Conservation (phyloP, 768 basidiomycete species). For the Kwoniella newhampshirensis region DNA sequence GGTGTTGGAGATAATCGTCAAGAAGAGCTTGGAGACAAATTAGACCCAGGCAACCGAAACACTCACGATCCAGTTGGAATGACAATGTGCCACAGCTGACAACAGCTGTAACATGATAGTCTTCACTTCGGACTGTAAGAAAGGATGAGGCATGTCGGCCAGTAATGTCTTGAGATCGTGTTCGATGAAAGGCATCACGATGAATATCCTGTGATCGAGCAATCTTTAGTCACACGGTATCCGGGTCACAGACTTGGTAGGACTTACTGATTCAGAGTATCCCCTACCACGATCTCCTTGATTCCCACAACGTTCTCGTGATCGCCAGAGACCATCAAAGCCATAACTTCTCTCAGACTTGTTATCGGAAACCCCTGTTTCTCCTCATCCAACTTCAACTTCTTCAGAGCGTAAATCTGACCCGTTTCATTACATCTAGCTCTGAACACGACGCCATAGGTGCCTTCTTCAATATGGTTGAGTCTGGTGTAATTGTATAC, state of each 20-base stretch:
- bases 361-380: constrained; percentile 99
- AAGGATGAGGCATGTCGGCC: constrained; percentile 91
- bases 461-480: constrained; percentile 98
- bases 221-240: not conserved
- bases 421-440: constrained; percentile 91
- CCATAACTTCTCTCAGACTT: constrained; percentile 87
- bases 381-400: constrained; percentile 96
- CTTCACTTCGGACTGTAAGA: constrained; percentile 97
- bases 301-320: constrained; percentile 98
- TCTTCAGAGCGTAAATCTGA: constrained; percentile 95
- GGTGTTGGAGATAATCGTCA: not conserved
- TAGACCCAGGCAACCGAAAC: not conserved
- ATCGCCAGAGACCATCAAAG: constrained; percentile 81
- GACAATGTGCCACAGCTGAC: constrained; percentile 89
- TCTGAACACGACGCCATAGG: constrained; percentile 96
- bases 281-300: constrained; percentile 95
- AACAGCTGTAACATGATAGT: constrained; percentile 90
- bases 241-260: not conserved
- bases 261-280: constrained; percentile 97
- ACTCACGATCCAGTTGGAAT: constrained; percentile 82
- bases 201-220: constrained; percentile 71
- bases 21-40: not conserved
- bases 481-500: constrained; percentile 91
- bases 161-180: constrained; percentile 97
- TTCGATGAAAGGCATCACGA: constrained; percentile 99